A percentile compares a stretch with the other conserved stretches of the same genome.
Evolutionary conservation across 805 yeast genomes (phyloP).

Genomic region (Candida ponderosae): DNA sequence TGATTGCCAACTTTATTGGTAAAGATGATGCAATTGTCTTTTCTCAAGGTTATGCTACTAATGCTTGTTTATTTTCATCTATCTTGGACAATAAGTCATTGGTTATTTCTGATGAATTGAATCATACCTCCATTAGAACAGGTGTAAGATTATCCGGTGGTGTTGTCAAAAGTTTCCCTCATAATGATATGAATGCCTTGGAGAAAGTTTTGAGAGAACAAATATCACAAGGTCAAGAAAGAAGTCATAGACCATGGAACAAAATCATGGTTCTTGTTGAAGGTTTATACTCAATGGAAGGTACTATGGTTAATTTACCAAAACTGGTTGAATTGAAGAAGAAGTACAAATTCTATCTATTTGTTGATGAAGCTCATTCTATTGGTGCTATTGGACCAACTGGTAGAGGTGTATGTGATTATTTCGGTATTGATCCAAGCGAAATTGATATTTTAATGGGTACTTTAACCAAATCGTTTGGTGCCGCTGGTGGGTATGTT

Average conservation of each 20-base stretch:
- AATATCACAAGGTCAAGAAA: slow-evolving; percentile 91
- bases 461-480: slow-evolving; percentile 93
- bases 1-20: slow-evolving; percentile 81
- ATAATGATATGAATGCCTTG: slow-evolving; percentile 77
- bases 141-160: slow-evolving; percentile 94
- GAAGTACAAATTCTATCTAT: slow-evolving; percentile 82
- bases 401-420: slow-evolving; percentile 95
- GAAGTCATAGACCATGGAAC: slow-evolving; percentile 94
- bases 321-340: slow-evolving; percentile 61
- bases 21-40: slow-evolving; percentile 82
- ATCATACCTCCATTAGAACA: slow-evolving; percentile 92
- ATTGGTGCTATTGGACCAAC: slow-evolving; percentile 96
- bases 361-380: slow-evolving; percentile 97
- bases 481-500: slow-evolving; percentile 97
- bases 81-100: slow-evolving; percentile 82
- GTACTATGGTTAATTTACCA: slow-evolving; percentile 82
- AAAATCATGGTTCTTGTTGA: slow-evolving; percentile 81
- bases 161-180: slow-evolving; percentile 83
- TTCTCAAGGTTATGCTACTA: slow-evolving; percentile 95
- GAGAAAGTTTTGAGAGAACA: slow-evolving; percentile 75
- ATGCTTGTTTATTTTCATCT: slow-evolving; percentile 79
- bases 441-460: slow-evolving; percentile 92
- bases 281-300: slow-evolving; percentile 91
- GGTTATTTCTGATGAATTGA: slow-evolving; percentile 88
- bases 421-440: slow-evolving; percentile 70